Percentiles rank a stretch among this genome's conserved stretches.
Conservation (phyloP, 345 rosid genomes). For the Raphanus raphanistrum region DNA sequence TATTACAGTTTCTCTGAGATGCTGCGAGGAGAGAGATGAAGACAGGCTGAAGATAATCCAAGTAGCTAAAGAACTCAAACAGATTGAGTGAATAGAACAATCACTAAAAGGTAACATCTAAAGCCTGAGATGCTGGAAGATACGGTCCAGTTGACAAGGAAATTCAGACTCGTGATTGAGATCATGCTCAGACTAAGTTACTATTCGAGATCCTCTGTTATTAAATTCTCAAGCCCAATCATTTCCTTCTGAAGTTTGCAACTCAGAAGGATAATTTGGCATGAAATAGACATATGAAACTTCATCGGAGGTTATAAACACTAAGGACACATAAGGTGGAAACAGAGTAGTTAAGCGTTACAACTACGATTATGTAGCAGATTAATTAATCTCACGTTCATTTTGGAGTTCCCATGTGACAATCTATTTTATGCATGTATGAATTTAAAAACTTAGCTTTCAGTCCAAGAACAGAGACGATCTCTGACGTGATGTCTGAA, state of each 20-base stretch:
- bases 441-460: background rate
- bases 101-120: background rate
- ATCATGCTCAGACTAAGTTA: background rate
- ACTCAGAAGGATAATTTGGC: background rate
- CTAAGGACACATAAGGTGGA: background rate
- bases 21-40: background rate
- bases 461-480: background rate
- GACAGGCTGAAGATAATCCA: slow-evolving; percentile 20
- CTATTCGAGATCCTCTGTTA: background rate
- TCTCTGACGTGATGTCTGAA: background rate
- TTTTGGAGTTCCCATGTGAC: background rate
- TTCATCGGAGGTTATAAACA: background rate
- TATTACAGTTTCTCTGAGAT: slow-evolving; percentile 1
- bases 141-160: background rate
- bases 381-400: background rate
- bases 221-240: background rate
- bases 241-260: background rate
- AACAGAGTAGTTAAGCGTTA: background rate
- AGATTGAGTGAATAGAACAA: background rate
- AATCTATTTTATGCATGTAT: background rate
- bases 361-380: background rate
- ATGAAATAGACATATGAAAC: background rate
- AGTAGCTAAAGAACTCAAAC: slow-evolving; percentile 22
- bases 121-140: background rate
- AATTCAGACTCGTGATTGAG: background rate